phyloP scores from a whole-genome alignment of 1,139 yeast species.

The Saccharomycopsis phalli region DNA sequence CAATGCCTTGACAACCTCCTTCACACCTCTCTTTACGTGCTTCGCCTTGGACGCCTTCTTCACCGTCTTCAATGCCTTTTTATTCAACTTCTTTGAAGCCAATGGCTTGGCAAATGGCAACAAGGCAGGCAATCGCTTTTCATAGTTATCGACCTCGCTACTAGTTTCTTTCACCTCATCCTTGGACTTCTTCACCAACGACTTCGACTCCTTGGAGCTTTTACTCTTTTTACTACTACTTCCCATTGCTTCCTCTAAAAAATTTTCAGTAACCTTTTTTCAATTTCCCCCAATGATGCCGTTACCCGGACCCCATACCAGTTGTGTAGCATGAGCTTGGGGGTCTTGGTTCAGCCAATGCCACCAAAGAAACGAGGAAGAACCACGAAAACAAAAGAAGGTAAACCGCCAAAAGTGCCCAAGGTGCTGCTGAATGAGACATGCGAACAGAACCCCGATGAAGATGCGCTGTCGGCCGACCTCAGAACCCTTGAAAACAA shows the following conservation, averaged over 20 bases:
- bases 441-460: too few relatives aligned
- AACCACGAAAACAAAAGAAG: not conserved
- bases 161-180: slow-evolving; percentile 5
- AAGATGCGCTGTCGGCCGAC: too few relatives aligned
- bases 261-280: slow-evolving; percentile 3
- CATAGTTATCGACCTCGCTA: slow-evolving; percentile 67
- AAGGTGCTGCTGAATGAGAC: too few relatives aligned
- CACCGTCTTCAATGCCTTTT: slow-evolving; percentile 89
- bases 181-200: slow-evolving; percentile 13
- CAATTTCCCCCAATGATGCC: not conserved
- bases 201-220: slow-evolving; percentile 16
- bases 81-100: slow-evolving; percentile 93
- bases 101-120: slow-evolving; percentile 91
- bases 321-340: not conserved
- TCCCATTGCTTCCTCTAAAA: slow-evolving; percentile 9
- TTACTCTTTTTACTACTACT: slow-evolving; percentile 17
- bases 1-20: slow-evolving; percentile 95
- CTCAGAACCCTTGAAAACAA: too few relatives aligned
- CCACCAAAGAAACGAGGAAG: slow-evolving; percentile 12
- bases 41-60: slow-evolving; percentile 97
- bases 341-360: not conserved
- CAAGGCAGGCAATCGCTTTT: slow-evolving; percentile 79
- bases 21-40: slow-evolving; percentile 97
- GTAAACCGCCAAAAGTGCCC: not conserved
- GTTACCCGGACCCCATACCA: slow-evolving; percentile 5